A percentile compares a stretch with the other conserved stretches of the same genome.
phyloP scores from a whole-genome alignment of 139 green algal genomes.

The Gonium pectorale region DNA sequence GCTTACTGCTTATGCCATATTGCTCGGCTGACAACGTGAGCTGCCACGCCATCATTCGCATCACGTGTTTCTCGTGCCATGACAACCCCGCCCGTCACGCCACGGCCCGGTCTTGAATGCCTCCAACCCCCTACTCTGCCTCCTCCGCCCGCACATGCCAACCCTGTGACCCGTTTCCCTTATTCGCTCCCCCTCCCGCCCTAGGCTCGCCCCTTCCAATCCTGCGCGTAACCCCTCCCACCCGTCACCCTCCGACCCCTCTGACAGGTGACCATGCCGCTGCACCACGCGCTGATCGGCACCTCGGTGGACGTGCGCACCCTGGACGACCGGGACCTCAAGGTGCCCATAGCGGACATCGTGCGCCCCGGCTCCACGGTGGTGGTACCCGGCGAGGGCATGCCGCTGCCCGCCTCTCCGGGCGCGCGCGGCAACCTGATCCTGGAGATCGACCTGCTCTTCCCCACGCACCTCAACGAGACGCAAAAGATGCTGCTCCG shows the following conservation, averaged over 20 bases:
- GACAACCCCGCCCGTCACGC: too few species aligned
- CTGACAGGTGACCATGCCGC: slow-evolving; percentile 71
- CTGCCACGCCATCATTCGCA: too few species aligned
- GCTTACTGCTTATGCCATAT: too few species aligned
- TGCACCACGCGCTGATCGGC: slow-evolving; percentile 77
- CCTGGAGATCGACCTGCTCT: slow-evolving; percentile 78
- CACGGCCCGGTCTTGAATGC: too few species aligned
- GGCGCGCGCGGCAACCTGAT: slow-evolving; percentile 67
- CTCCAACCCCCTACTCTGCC: too few species aligned
- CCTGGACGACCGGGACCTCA: slow-evolving; percentile 68
- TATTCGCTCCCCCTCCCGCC: neutral
- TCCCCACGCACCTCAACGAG: slow-evolving; percentile 72
- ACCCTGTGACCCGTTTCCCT: too few species aligned
- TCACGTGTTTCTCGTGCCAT: too few species aligned
- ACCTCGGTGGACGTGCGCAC: slow-evolving; percentile 68
- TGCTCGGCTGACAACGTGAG: too few species aligned
- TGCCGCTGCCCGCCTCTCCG: slow-evolving; percentile 42
- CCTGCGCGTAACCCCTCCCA: neutral
- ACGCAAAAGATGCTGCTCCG: slow-evolving; percentile 80
- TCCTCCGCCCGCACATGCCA: too few species aligned
- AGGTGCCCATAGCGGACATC: slow-evolving; percentile 74
- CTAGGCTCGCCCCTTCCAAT: too few species aligned
- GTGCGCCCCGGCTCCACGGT: slow-evolving; percentile 69
- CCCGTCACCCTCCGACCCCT: too few species aligned
- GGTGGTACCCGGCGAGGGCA: slow-evolving; percentile 64